Conservation (phyloP, 345 rosid species). For the Gossypium mustelinum region DNA sequence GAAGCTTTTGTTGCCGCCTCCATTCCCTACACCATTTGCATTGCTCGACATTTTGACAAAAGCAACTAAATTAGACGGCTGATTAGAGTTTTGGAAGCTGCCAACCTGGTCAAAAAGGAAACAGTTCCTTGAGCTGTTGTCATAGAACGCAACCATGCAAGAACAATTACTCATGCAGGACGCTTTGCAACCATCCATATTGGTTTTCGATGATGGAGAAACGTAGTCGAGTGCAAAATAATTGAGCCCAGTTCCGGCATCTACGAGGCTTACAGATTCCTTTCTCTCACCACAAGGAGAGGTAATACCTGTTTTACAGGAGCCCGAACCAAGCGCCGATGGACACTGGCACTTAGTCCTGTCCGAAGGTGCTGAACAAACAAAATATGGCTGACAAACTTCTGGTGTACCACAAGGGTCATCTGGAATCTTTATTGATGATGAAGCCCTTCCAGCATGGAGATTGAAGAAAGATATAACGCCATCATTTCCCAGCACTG, state of each 20-base stretch:
- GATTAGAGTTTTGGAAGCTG: constrained; percentile 42
- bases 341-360: constrained; percentile 59
- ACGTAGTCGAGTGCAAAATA: constrained; percentile 65
- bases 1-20: constrained; percentile 37
- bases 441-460: constrained; percentile 23
- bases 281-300: constrained; percentile 48
- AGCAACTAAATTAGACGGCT: constrained; percentile 40
- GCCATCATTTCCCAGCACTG: constrained; percentile 64
- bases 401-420: constrained; percentile 68
- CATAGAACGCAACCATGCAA: constrained; percentile 66
- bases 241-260: constrained; percentile 44
- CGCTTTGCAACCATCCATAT: constrained; percentile 59
- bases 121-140: constrained; percentile 63
- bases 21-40: constrained; percentile 21
- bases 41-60: constrained; percentile 52
- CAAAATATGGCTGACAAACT: constrained; percentile 52
- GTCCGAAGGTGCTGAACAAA: constrained; percentile 41
- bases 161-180: constrained; percentile 72
- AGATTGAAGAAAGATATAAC: constrained; percentile 57
- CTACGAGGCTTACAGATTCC: constrained; percentile 42
- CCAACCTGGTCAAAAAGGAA: constrained; percentile 72
- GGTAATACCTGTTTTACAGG: constrained; percentile 50
- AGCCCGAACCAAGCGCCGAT: constrained; percentile 31
- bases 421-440: constrained; percentile 54
- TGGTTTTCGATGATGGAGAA: constrained; percentile 45